These are phyloP conservation scores for Gaeumannomyces tritici DNA, from an alignment of 2,329 filamentous ascomycete species.

Conservation along the genomic window DNA sequence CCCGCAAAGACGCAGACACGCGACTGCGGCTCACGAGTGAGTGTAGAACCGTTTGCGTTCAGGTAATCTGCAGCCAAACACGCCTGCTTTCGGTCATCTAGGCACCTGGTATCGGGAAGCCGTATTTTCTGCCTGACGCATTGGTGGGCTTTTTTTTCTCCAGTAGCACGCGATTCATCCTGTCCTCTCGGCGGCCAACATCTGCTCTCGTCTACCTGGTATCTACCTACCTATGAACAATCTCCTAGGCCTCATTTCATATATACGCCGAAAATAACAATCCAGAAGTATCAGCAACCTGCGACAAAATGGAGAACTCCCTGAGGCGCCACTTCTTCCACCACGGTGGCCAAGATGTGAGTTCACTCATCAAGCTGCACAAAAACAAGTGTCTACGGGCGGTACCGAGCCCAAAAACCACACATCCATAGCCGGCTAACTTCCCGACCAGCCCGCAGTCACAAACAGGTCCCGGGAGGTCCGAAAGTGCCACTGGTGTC, in stretches of 20 bases:
- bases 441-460: conserved; percentile 4
- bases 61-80: not conserved
- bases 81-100: not conserved
- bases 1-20: not conserved
- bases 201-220: not conserved
- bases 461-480: conserved; percentile 18
- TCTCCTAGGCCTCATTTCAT: not conserved
- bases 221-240: too few relatives aligned
- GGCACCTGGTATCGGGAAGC: too few relatives aligned
- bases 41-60: not conserved
- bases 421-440: not conserved
- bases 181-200: not conserved
- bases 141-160: not conserved
- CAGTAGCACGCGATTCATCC: not conserved
- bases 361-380: not conserved
- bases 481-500: conserved; percentile 49
- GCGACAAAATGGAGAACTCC: conserved; percentile 30
- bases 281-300: too few relatives aligned
- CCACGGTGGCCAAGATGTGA: conserved; percentile 25
- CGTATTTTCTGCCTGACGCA: not conserved
- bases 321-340: conserved; percentile 39
- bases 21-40: not conserved
- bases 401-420: not conserved
- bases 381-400: not conserved
- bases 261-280: not conserved